Conservation (phyloP, 768 basidiomycete genomes). For the Termitomyces sp. region DNA sequence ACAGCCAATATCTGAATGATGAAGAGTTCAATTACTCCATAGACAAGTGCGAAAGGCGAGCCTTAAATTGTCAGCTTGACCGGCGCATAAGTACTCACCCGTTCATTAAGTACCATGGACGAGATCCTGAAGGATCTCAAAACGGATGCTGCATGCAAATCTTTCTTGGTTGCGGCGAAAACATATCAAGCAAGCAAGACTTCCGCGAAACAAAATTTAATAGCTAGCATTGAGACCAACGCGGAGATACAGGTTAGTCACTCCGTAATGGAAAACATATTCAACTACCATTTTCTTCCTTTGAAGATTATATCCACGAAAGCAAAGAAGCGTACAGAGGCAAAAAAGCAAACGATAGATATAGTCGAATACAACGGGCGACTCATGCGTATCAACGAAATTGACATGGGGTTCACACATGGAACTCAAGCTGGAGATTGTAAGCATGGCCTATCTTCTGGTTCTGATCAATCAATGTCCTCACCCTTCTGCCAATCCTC, state of each 20-base stretch:
- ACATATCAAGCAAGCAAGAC: background rate
- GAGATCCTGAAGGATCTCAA: background rate
- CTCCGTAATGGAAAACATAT: background rate
- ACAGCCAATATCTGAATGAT: background rate
- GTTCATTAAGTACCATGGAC: background rate
- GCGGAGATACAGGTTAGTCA: background rate
- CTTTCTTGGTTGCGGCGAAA: background rate
- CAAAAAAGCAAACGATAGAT: background rate
- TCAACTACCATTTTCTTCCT: background rate
- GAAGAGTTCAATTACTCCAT: background rate
- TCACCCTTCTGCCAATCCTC: background rate
- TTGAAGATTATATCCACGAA: background rate
- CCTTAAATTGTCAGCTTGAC: background rate
- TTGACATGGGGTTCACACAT: too few relatives aligned
- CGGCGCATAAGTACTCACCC: background rate
- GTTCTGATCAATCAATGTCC: background rate
- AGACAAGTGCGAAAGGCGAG: too few relatives aligned
- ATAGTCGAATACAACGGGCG: background rate
- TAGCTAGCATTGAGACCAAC: background rate
- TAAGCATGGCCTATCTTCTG: background rate
- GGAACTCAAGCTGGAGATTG: background rate
- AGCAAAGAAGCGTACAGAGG: background rate
- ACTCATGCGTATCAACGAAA: background rate
- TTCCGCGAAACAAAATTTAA: background rate
- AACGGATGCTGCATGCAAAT: background rate